Conservation (phyloP, 345 rosid species). For the Atalantia buxifolia region DNA sequence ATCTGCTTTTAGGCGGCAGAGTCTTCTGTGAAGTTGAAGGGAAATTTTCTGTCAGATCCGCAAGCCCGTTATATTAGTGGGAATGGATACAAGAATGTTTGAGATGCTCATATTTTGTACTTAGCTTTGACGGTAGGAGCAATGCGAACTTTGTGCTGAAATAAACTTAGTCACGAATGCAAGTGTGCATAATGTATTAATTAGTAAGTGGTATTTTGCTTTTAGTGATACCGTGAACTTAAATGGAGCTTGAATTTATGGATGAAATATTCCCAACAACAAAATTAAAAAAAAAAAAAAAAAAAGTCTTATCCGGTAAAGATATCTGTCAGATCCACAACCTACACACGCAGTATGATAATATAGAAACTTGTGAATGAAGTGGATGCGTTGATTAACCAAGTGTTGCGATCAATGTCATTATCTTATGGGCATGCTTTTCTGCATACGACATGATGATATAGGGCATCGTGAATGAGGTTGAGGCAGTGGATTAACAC, state of each 20-base stretch:
- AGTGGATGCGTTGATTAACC: too few species aligned
- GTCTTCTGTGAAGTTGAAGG: neutral
- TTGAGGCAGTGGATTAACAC: too few species aligned
- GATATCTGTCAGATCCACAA: too few species aligned
- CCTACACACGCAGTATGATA: too few species aligned
- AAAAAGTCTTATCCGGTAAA: too few species aligned
- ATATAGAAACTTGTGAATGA: too few species aligned
- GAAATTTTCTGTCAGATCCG: conserved; percentile 7
- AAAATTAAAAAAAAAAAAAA: too few species aligned
- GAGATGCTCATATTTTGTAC: conserved; percentile 16
- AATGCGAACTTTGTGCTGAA: conserved; percentile 6
- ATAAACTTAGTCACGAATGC: conserved; percentile 19
- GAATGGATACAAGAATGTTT: neutral
- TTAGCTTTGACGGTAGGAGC: conserved; percentile 16
- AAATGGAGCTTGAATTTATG: neutral
- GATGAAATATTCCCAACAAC: neutral
- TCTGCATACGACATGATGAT: too few species aligned
- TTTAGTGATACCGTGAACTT: neutral
- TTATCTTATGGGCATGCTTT: too few species aligned
- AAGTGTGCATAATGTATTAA: conserved; percentile 34
- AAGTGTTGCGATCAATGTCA: too few species aligned
- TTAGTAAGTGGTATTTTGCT: conserved; percentile 7
- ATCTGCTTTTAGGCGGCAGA: conserved; percentile 1
- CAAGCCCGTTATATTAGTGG: conserved; percentile 3
- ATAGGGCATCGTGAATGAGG: too few species aligned